Base-by-base conservation (phyloP, 345 rosid genomes). In the Bretschneidera sinensis region DNA sequence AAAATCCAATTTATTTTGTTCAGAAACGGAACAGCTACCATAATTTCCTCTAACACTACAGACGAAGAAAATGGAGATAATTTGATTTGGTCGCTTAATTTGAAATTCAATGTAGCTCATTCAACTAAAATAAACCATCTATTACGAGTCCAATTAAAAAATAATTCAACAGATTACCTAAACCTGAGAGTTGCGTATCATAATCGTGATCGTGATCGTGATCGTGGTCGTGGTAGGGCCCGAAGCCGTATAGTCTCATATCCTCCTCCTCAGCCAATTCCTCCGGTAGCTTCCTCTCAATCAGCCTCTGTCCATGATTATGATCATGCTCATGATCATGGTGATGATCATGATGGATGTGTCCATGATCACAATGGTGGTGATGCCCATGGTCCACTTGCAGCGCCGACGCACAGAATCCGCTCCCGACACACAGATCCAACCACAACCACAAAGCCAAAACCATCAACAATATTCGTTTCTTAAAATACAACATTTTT, bases 191-290 rank as follows among this genome's bases (percentile, higher is more conserved):
- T 31, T 35, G 63, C 55, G 78, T n/a, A n/a, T n/a, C 68, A 34
- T n/a, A n/a, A n/a, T n/a, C n/a, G n/a, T 68, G 81, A 59, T 58
- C 47, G 31, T 79, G 74, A 43, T 76, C 77, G 55, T 71, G 65
- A 17, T 63, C 65, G 24, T 67, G 75, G 1, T 71, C 69, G 13
- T 79, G 81, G 49, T 60, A 75, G 4, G 85, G 79, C 20, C 82
- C 85, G 58, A 90, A 90, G 13, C 96, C 99, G 33, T 82, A 90
- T 61, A 90, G 71, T 57, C 64, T 81, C 88, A 89, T 86, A 67
- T 94, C 99, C 69, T 94, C 99, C 60, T 87, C 95, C 70, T 94
- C 97, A 2, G 95, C 97, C 58, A 94, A 48, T 58, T 94, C 99
- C 79, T 94, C 99, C 24, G 97, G 97, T 43, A 94, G 68, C 81